Evolutionary conservation across 805 yeast genomes (phyloP).

Genomic region (Starmerella geochares): DNA sequence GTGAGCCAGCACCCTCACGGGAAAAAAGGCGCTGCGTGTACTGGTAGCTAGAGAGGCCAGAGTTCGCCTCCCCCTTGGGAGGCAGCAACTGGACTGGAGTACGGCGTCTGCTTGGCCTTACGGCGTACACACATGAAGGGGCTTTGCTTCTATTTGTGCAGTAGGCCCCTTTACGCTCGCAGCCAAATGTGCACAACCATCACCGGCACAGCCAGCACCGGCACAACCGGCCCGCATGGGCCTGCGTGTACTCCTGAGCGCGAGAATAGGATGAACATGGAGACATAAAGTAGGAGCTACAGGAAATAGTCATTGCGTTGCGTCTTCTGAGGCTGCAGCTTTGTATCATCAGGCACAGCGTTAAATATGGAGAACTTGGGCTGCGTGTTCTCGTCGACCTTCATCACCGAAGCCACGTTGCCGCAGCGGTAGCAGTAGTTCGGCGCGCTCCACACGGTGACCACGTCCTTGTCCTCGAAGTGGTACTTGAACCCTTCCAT

Average conservation of each 20-base stretch:
- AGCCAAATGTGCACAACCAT: no score
- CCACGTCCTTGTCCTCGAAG: slow-evolving; percentile 91
- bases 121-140: no score
- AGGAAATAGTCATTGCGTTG: slow-evolving; percentile 35
- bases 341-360: slow-evolving; percentile 71
- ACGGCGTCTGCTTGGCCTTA: no score
- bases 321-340: slow-evolving; percentile 32
- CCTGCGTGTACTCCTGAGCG: no score
- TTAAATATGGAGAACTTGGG: slow-evolving; percentile 90
- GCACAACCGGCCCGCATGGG: background rate
- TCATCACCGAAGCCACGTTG: slow-evolving; percentile 96
- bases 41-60: no score
- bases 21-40: no score
- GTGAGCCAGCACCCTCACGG: no score
- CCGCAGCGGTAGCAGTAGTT: slow-evolving; percentile 97
- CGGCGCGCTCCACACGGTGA: slow-evolving; percentile 97
- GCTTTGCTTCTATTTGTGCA: no score
- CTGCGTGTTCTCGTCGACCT: slow-evolving; percentile 72
- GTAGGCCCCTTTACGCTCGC: no score
- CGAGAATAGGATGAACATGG: background rate
- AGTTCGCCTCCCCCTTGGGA: no score
- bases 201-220: no score
- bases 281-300: slow-evolving; percentile 15
- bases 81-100: no score
- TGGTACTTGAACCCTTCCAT: slow-evolving; percentile 98